phyloP scores from a whole-genome alignment of 352 stramenopile genomes.

The Phytophthora aleatoria region DNA sequence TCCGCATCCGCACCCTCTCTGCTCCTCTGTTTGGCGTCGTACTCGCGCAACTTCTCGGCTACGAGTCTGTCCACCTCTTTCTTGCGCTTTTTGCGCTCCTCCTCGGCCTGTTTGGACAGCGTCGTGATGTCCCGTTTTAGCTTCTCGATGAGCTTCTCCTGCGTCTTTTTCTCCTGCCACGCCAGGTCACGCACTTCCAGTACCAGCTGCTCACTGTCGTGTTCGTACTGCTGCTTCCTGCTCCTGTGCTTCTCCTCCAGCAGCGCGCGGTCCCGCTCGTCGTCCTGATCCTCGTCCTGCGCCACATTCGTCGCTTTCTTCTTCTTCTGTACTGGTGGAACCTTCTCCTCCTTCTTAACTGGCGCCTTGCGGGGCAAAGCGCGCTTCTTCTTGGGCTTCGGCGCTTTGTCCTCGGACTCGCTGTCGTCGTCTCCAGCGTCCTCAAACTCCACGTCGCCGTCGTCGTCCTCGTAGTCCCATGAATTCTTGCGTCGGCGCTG shows the following conservation, averaged over 20 bases:
- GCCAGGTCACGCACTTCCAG: conserved; percentile 62
- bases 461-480: conserved; percentile 41
- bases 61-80: conserved; percentile 57
- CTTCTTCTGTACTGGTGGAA: conserved; percentile 14
- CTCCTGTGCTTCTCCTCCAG: conserved; percentile 54
- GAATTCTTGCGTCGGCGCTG: conserved; percentile 23
- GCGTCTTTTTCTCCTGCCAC: conserved; percentile 70
- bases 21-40: conserved; percentile 41
- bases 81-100: conserved; percentile 47
- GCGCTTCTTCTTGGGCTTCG: conserved; percentile 33
- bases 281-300: conserved; percentile 16
- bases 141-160: conserved; percentile 73
- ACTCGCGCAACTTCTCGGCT: conserved; percentile 46
- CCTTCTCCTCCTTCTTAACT: conserved; percentile 22
- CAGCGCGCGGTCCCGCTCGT: conserved; percentile 16
- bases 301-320: conserved; percentile 16
- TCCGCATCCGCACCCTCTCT: conserved; percentile 38
- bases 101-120: conserved; percentile 59
- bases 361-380: conserved; percentile 6
- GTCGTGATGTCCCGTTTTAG: conserved; percentile 68
- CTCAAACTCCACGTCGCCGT: conserved; percentile 33
- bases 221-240: conserved; percentile 65
- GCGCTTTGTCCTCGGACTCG: conserved; percentile 22
- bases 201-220: conserved; percentile 67
- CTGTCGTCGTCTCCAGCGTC: conserved; percentile 27